phyloP scores from a whole-genome alignment of 1,139 yeast genomes.

The Diutina rugosa region DNA sequence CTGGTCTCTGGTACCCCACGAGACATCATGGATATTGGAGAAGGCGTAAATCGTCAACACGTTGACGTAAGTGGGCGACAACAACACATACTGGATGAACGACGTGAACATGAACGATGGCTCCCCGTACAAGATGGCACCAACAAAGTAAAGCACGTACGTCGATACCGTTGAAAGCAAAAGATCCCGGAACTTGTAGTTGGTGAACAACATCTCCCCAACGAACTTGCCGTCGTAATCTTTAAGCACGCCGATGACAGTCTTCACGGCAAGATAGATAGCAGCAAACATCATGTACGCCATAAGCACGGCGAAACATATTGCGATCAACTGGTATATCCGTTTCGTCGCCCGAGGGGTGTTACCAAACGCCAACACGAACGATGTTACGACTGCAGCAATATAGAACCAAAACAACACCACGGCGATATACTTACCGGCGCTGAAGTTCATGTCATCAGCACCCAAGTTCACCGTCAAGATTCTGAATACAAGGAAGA shows the following conservation, averaged over 20 bases:
- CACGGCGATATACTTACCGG: constrained; percentile 13
- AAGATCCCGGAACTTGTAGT: constrained; percentile 66
- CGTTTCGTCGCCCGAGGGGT: constrained; percentile 15
- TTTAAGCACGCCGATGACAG: constrained; percentile 31
- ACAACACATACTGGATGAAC: constrained; percentile 53
- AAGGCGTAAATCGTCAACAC: constrained; percentile 74
- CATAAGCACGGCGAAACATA: constrained; percentile 15
- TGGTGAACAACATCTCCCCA: constrained; percentile 38
- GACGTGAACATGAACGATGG: constrained; percentile 74
- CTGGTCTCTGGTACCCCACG: constrained; percentile 82
- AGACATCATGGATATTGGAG: constrained; percentile 75
- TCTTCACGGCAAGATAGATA: constrained; percentile 65
- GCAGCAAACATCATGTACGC: constrained; percentile 46
- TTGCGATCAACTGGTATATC: constrained; percentile 12
- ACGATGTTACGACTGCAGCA: constrained; percentile 13
- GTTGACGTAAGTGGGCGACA: constrained; percentile 68
- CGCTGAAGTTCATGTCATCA: constrained; percentile 20
- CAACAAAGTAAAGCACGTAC: constrained; percentile 64
- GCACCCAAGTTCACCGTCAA: constrained; percentile 45
- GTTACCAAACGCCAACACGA: constrained; percentile 17
- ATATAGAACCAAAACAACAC: constrained; percentile 14
- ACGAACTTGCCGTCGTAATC: constrained; percentile 31
- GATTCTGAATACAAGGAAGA: constrained; percentile 19
- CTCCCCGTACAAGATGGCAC: constrained; percentile 63
- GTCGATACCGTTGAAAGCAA: constrained; percentile 81